Evolutionary conservation across 352 stramenopile species (phyloP), one percentile per base, ranked within the genome.

Genomic region (Phytophthora ramorum): DNA sequence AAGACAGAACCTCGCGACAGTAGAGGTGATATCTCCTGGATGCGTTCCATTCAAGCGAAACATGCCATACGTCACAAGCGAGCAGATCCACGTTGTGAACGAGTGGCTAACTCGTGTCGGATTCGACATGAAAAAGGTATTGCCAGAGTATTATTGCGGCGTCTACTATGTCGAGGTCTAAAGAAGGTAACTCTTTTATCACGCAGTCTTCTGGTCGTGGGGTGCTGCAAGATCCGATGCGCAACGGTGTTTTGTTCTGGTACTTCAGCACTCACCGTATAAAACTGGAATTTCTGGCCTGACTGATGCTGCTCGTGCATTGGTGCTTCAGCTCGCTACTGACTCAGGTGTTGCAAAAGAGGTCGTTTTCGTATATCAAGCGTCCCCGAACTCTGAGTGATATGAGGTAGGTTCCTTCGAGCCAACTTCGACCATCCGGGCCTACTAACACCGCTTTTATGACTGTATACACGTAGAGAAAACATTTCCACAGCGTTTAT

Each of bases 221-320:
- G 1, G 68, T 81, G 3, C 43, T 81, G 49, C 58, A 81, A 7
- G 70, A 84, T n/a, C 40, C 58, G 4, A 64, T 81, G 40, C 72
- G 75, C 14, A 84, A 81, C 19, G 75, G 75, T 7, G 61, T 75
- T 38, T 47, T 79, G 14, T 40, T 84, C 35, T 79, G 75, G 75
- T 84, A 68, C 41, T 28, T 44, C 16, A 44, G 14, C 34, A 14
- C 1, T 40, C 34, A 40, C 34, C 4, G 32, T n/a, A 3, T 0
- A 43, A 19, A 43, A 43, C 17, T 13, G 17, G 37, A 44, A 17
- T 12, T 22, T 44, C 17, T 0, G 4, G 37, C 16, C 14, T 20
- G 22, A 4, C 37, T 22, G n/a, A 44, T 44, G 1, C 22, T 44
- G 4, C 22, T 28, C 43, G 34, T 47, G 7, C 3, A 26, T 47